A percentile compares a stretch with the other conserved stretches of the same genome.
phyloP scores from a whole-genome alignment of 768 basidiomycete species.

The Leccinum ochraceum region DNA sequence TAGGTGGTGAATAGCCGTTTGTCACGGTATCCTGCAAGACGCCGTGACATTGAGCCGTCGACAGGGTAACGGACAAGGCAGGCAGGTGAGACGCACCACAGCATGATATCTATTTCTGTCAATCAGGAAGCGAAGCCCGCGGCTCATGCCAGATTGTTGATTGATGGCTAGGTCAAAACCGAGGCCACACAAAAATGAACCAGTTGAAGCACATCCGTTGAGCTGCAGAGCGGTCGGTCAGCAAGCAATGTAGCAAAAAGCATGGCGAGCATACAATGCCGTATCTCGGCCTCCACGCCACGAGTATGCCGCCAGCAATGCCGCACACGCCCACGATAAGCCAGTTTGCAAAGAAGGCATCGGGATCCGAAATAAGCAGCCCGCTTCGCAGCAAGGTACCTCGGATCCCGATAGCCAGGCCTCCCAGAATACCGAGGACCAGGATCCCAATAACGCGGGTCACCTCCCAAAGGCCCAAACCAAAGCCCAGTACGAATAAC shows the following conservation, averaged over 20 bases:
- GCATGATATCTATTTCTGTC: constrained; percentile 62
- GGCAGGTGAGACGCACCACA: constrained; percentile 39
- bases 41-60: neutral
- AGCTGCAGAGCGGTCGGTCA: constrained; percentile 33
- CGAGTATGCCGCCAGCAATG: constrained; percentile 39
- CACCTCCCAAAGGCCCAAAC: constrained; percentile 54
- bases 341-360: constrained; percentile 51
- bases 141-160: constrained; percentile 61
- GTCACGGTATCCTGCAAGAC: constrained; percentile 45
- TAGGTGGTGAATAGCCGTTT: constrained; percentile 51
- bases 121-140: constrained; percentile 61
- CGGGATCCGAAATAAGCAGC: constrained; percentile 43
- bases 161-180: constrained; percentile 58
- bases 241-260: neutral
- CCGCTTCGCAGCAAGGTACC: constrained; percentile 50
- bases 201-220: constrained; percentile 54
- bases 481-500: constrained; percentile 51
- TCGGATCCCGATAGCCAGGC: constrained; percentile 57
- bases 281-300: constrained; percentile 47
- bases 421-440: constrained; percentile 52
- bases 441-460: constrained; percentile 48
- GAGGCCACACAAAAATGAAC: constrained; percentile 59
- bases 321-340: constrained; percentile 50
- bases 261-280: constrained; percentile 45
- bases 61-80: neutral